Conservation (phyloP, 768 basidiomycete genomes). For the Phallus indusiatus region DNA sequence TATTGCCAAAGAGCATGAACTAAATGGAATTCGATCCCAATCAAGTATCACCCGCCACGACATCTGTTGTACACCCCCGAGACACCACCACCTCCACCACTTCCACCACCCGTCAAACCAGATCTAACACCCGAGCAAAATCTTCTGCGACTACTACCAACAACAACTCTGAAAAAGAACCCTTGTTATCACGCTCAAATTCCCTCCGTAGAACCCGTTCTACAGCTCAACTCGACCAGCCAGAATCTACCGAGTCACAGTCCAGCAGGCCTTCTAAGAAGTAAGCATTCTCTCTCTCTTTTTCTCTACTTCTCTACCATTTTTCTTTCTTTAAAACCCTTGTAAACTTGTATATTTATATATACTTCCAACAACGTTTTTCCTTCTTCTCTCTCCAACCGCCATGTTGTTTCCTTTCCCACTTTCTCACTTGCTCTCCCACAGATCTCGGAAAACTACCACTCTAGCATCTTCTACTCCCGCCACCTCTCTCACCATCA, state of each 20-base stretch:
- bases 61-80: constrained; percentile 3
- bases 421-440: background rate
- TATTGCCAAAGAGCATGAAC: constrained; percentile 10
- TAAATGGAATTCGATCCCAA: constrained; percentile 12
- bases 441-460: constrained; percentile 49
- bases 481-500: constrained; percentile 49
- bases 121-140: constrained; percentile 8
- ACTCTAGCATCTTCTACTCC: constrained; percentile 29
- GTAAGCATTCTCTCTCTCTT: background rate
- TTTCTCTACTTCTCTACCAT: background rate
- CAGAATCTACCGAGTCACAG: background rate
- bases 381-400: too few species aligned
- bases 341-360: too few species aligned
- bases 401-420: background rate
- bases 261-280: background rate
- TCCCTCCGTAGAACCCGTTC: constrained; percentile 5
- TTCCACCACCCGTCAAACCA: constrained; percentile 7
- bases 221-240: constrained; percentile 6
- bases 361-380: too few species aligned
- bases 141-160: background rate
- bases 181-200: background rate
- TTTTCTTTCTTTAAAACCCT: too few species aligned
- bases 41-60: constrained; percentile 4
- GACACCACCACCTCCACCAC: too few species aligned
- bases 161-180: background rate